phyloP scores from a whole-genome alignment of 1,139 yeast species.

The Blastobotrys raffinosifermentans region DNA sequence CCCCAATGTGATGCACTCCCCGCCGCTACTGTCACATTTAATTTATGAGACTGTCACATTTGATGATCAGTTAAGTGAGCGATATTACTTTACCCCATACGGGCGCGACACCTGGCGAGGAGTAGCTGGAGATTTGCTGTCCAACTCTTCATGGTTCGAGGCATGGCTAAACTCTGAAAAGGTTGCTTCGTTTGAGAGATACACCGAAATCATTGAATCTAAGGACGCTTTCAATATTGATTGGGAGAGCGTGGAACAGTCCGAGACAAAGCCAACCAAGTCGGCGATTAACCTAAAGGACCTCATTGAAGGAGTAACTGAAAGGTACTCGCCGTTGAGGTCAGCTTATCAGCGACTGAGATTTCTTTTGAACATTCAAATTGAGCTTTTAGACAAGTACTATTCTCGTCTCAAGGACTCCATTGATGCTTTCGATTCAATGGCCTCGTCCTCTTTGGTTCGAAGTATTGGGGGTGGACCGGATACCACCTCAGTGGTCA shows the following conservation, averaged over 20 bases:
- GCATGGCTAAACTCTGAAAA: constrained; percentile 66
- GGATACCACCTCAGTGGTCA: constrained; percentile 36
- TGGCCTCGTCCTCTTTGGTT: constrained; percentile 39
- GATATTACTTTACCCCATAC: constrained; percentile 53
- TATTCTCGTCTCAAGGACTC: constrained; percentile 45
- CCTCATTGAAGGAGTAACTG: constrained; percentile 61
- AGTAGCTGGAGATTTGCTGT: constrained; percentile 49
- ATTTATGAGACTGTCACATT: constrained; percentile 55
- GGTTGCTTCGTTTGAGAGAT: constrained; percentile 39
- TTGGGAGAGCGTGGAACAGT: constrained; percentile 46
- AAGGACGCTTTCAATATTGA: constrained; percentile 58
- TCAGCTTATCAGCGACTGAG: constrained; percentile 61
- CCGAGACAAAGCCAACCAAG: constrained; percentile 53
- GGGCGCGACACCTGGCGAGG: constrained; percentile 48
- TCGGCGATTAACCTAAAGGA: constrained; percentile 59
- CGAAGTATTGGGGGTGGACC: constrained; percentile 36
- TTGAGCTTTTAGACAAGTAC: constrained; percentile 57
- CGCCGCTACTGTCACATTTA: constrained; percentile 53
- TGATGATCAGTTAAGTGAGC: constrained; percentile 49
- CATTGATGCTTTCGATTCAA: constrained; percentile 43
- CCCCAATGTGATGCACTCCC: constrained; percentile 35
- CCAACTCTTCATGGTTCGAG: constrained; percentile 39
- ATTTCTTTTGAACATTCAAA: constrained; percentile 64
- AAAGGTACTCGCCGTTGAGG: constrained; percentile 51
- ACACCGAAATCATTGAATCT: constrained; percentile 49